Base-by-base conservation (phyloP, 2,329 filamentous ascomycete species). In the Fusarium sp. region DNA sequence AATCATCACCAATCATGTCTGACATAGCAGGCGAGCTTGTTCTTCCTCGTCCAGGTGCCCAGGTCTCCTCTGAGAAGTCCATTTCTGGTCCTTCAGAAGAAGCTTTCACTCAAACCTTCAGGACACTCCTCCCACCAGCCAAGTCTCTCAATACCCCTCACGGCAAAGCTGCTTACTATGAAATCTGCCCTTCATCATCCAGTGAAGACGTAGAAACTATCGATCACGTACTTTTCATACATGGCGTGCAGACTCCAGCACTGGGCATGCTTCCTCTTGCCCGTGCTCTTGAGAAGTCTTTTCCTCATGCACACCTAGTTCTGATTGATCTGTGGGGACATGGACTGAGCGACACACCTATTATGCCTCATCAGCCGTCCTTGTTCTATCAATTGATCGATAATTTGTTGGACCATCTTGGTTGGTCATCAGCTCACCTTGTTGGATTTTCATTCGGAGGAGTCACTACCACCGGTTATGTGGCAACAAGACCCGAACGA, bases 291-390 rank as follows among this genome's bases (percentile, higher is more conserved):
- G 75, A 77, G 2, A 36, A 72, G 0, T 67, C 65, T 0, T 81
- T 79, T 45, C 79, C 83, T 0, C 28, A 67, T 1, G 72, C 83
- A 0, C 76, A 82, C 12, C 76, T 82, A 33, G 80, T 83, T 0
- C 74, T 85, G 1, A 18, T 85, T 15, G 85, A 87, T 57, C 79
- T 83, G 12, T 87, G 83, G 83, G 85, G 85, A 31, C 85, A 87
- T 51, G 85, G 85, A 0, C 73, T 87, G n/a, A 81, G 77, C 30
- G 81, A 83, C 8, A 86, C 84, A 0, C 85, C 85, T 0, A 4
- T 83, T 2, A 31, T 71, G 0, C 69, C 84, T 0, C 83, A 86
- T 53, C 76, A 75, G 0, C 65, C 80, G 0, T 38, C 55, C 0
- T 62, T 86, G 1, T 86, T 87, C 57, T 80, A 84, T 45, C 16